These are phyloP conservation scores for Geosmithia morbida DNA, from an alignment of 2,329 filamentous ascomycete genomes.

Conservation along the genomic window DNA sequence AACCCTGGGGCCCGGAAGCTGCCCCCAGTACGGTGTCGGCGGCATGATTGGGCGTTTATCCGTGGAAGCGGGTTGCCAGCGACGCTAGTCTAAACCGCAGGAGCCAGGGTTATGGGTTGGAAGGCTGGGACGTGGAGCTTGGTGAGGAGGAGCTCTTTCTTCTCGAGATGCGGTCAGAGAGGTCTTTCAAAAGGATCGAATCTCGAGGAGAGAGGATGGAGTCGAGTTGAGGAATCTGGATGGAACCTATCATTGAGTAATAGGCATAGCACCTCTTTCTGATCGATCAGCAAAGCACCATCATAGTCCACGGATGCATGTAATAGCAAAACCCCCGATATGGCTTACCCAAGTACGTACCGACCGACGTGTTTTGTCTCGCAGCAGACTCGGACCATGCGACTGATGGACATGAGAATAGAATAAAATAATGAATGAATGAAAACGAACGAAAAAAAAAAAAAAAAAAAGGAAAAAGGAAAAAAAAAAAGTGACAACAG, in stretches of 20 bases:
- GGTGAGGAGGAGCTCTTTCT: neutral
- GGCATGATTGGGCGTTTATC: conserved; percentile 14
- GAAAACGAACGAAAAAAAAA: no score
- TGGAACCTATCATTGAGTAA: neutral
- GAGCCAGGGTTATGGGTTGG: neutral
- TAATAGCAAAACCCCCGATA: neutral
- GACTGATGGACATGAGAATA: no score
- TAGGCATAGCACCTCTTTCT: neutral
- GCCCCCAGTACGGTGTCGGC: conserved; percentile 40
- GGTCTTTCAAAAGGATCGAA: neutral
- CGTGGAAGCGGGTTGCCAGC: neutral
- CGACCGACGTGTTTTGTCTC: neutral
- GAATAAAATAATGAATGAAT: no score
- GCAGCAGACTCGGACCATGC: no score
- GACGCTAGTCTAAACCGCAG: neutral
- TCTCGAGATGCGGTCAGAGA: neutral
- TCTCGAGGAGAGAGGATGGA: neutral
- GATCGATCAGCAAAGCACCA: neutral
- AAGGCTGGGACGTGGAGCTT: neutral
- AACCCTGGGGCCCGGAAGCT: conserved; percentile 35
- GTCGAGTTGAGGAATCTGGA: neutral
- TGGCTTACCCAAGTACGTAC: neutral
- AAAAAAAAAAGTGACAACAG: no score
- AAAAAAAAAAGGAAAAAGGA: no score
- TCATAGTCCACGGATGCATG: neutral